Base-by-base conservation (phyloP, 2,329 filamentous ascomycete species). In the Byssothecium circinans region DNA sequence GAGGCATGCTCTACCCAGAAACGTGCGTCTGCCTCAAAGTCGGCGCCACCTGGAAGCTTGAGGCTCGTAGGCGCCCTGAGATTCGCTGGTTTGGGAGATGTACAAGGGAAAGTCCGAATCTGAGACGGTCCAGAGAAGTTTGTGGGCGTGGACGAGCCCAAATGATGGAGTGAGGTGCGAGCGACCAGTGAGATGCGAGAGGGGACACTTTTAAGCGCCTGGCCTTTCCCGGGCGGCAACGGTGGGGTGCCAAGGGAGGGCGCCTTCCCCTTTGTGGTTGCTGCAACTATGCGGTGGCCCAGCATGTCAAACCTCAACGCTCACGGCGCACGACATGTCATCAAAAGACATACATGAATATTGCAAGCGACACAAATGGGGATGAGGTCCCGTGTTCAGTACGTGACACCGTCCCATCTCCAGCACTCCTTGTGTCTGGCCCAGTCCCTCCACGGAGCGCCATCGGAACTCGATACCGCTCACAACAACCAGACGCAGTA, bases 91-190 rank as follows among this genome's bases (percentile, higher is more conserved):
- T 40, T 47, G 54, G 53, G 61, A 25, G 56, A 64, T 68, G 62
- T 63, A 62, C 60, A 56, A 65, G 62, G 56, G 55, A 60, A 60
- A 56, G 56, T 52, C 52, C 60, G 47, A n/a, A 64, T 61, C 60
- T 65, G 67, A 70, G 66, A 70, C 68, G 67, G 60, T 61, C 55
- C 54, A 62, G 58, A 62, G 51, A 56, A 52, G 45, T 53, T 57
- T 52, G 49, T 62, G 54, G 62, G 58, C 41, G 57, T 65, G 54
- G 60, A 41, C 12, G 62, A 58, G 59, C 54, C 43, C 49, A 54
- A 56, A 56, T 61, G 57, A 43, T 48, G 35, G 52, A 49, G 33
- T 30, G 52, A 46, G 47, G 57, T 50, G 50, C 43, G 41, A 39
- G 35, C 49, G 56, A 49, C 65, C 65, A 68, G 58, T 68, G 43